Conservation (phyloP, 768 basidiomycete species). For the Tricholoma matsutake region DNA sequence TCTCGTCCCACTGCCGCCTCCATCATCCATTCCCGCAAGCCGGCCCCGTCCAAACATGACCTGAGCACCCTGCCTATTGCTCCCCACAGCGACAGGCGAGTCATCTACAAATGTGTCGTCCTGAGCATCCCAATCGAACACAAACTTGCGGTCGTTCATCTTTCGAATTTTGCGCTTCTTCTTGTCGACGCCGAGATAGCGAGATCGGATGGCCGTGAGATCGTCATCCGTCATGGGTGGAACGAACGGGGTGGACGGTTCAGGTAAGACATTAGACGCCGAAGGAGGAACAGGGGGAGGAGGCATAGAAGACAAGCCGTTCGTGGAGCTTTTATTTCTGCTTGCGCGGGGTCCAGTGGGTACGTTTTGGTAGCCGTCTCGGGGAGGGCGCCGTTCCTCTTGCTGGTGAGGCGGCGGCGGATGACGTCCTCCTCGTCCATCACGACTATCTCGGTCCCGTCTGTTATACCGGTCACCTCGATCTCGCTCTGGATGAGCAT, state of each 20-base stretch:
- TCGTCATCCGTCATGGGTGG: conserved; percentile 81
- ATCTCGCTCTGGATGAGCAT: conserved; percentile 50
- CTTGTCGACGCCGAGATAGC: conserved; percentile 92
- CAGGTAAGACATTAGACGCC: conserved; percentile 33
- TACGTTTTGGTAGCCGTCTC: conserved; percentile 58
- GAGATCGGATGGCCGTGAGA: conserved; percentile 78
- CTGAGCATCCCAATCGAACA: conserved; percentile 98
- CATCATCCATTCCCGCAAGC: conserved; percentile 85
- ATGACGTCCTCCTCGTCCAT: conserved; percentile 39
- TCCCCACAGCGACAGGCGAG: conserved; percentile 67
- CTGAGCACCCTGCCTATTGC: conserved; percentile 76
- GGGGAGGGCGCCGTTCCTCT: conserved; percentile 32
- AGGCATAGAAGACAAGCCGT: conserved; percentile 27
- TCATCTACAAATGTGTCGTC: conserved; percentile 90
- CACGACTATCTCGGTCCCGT: conserved; percentile 46
- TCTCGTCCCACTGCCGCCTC: conserved; percentile 44
- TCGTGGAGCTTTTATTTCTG: conserved; percentile 40
- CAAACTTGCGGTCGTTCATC: conserved; percentile 94
- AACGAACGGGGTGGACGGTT: conserved; percentile 37
- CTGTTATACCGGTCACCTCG: conserved; percentile 38
- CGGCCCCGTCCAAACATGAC: conserved; percentile 87
- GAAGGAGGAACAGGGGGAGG: conserved; percentile 34
- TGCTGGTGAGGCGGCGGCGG: conserved; percentile 25
- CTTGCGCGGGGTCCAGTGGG: conserved; percentile 86
- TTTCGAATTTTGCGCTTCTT: conserved; percentile 94